Conservation (phyloP, 208 protist species). For the Acanthamoeba lugdunensis region DNA sequence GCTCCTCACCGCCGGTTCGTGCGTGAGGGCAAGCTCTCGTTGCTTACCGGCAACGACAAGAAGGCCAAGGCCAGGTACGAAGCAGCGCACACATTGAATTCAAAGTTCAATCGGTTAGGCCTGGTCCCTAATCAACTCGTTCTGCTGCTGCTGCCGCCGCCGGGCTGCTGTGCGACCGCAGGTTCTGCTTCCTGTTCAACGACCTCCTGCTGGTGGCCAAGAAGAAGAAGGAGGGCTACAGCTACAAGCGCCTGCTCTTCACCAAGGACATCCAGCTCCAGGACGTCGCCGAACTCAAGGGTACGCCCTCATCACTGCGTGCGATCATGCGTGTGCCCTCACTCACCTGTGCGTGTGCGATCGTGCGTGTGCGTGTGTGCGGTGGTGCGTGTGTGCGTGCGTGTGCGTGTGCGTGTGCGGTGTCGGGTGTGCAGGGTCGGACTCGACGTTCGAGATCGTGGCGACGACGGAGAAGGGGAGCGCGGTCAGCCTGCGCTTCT, state of each 20-base stretch:
- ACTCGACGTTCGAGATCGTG: constrained; percentile 36
- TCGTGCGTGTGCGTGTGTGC: too few relatives aligned
- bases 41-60: constrained; percentile 37
- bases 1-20: constrained; percentile 30
- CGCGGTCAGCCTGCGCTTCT: neutral
- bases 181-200: constrained; percentile 61
- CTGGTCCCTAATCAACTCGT: neutral
- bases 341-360: neutral
- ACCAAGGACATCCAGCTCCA: constrained; percentile 53
- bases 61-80: neutral
- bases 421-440: neutral
- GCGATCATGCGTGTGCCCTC: neutral
- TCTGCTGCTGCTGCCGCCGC: neutral
- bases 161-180: neutral
- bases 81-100: neutral
- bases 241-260: constrained; percentile 14
- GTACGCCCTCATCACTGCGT: neutral
- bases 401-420: neutral
- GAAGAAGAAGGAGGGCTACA: constrained; percentile 33
- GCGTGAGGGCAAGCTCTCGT: constrained; percentile 22
- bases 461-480: neutral
- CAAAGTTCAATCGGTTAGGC: neutral
- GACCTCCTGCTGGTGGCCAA: constrained; percentile 44
- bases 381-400: neutral
- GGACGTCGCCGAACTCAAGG: constrained; percentile 27